Evolutionary conservation across 2,329 filamentous ascomycete species (phyloP).

Genomic region (Fusarium sp.): DNA sequence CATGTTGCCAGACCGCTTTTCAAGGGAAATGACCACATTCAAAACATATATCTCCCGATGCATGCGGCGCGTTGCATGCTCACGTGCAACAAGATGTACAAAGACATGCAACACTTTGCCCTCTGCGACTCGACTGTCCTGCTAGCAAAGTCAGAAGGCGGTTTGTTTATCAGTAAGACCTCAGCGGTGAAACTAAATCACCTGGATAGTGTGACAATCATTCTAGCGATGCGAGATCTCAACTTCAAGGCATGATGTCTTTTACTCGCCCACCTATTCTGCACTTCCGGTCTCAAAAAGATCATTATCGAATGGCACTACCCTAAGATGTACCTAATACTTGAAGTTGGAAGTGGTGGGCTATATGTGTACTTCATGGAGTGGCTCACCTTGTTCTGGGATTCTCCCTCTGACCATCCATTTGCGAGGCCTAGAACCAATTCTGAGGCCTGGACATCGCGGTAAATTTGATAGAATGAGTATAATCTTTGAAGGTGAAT

Average conservation of each 20-base stretch:
- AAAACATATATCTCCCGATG: too few relatives aligned
- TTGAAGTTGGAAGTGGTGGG: not conserved
- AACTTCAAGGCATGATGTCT: not conserved
- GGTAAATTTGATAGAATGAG: not conserved
- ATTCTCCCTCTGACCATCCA: not conserved
- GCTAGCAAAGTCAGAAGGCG: not conserved
- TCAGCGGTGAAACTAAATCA: not conserved
- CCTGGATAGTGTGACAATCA: not conserved
- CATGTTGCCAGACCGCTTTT: not conserved
- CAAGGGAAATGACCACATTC: not conserved
- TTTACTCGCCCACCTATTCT: not conserved
- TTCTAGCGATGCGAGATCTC: not conserved
- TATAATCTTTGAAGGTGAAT: not conserved
- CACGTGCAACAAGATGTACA: constrained; percentile 4
- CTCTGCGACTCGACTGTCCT: not conserved
- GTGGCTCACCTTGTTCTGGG: too few relatives aligned
- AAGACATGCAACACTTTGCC: not conserved
- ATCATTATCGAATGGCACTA: not conserved
- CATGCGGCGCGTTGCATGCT: not conserved
- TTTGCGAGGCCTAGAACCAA: not conserved
- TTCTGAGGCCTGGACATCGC: not conserved
- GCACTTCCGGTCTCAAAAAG: not conserved
- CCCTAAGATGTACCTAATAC: too few relatives aligned
- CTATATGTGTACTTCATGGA: too few relatives aligned
- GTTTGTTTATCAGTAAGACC: not conserved